Base-by-base conservation (phyloP, 2,329 filamentous ascomycete genomes). In the Cryphonectria nitschkei region DNA sequence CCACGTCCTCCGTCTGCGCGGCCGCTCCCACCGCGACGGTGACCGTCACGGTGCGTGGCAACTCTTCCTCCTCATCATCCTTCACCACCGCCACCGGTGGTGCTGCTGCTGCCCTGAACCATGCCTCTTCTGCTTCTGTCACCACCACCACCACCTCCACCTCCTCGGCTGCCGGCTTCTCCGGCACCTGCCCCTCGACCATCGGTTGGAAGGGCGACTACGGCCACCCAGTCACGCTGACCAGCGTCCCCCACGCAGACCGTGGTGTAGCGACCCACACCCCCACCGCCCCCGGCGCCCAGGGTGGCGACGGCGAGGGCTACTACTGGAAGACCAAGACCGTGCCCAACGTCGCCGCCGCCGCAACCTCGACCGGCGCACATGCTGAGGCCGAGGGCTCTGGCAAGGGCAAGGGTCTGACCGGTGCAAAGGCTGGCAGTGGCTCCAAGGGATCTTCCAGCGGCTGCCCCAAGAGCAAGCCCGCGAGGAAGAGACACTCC, bases 1-100 rank as follows among this genome's bases (percentile, higher is more conserved):
- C 68, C 43, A 72, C 73, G 37, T 22, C 69, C 64, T 74, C 76
- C 54, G 75, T 73, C 60, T 79, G 78, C 73, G 71, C 75, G 67
- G 67, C 74, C 58, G 72, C 74, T 67, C 69, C 73, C n/a, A 65
- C 77, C 72, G 75, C 77, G 65, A 73, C 72, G 37, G 60, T 67
- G 73, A 76, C 68, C 58, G 70, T 72, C 66, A 73, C 72, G 72
- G 71, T 72, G 71, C 71, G 71, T 72, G 71, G 68, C 68, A 68
- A 68, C 46, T 70, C 65, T 50, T 70, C 71, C 54, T 67, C 64
- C 16, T 64, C 67, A 50, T 63, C 41, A 43, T n/a, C 43, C 1
- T 46, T 26, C 61, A n/a, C 3, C 26, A 29, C 41, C 54, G 58
- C 70, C 19, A 62, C 70, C 52, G n/a, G 61, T 52, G 54, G 50